Evolutionary conservation across 2,329 filamentous ascomycete species (phyloP), one percentile per base, ranked within the genome.

Genomic region (Aspergillus brunneoviolaceus): DNA sequence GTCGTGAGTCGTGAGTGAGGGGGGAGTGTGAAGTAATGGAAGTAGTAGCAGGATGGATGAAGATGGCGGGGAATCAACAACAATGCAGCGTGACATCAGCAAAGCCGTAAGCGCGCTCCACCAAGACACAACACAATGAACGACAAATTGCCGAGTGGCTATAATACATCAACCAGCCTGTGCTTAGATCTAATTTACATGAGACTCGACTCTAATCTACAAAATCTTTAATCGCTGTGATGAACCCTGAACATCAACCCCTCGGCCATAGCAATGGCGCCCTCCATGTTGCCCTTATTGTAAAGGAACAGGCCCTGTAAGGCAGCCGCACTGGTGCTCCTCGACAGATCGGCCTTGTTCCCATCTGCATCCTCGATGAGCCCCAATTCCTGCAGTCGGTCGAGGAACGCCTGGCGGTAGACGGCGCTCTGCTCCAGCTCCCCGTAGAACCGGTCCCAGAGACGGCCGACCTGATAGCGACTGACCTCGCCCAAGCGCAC

Each of bases 371-470:
- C 81, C 19, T 86, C 84, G 56, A 96, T 85, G 27, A 97, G 76
- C 0, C 89, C 89, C 16, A 95, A 79, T 52, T 87, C 82, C 49
- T 87, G 83, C 12, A 96, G 84, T 62, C 85, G 86, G 23, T 81
- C 72, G 64, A 98, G 76, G 78, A 99, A 98, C 19, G 83, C 80
- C 67, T 84, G 78, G 68, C 87, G 87, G 21, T 87, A 84, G 5
- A 78, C 75, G 16, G 87, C 87, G 57, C 87, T 83, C 0, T 69
- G 66, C 70, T 96, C 93, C 25, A 91, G 80, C 35, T 96, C 91
- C 4, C 90, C 89, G 71, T 98, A 99, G 79, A 98, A 99, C 21
- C 95, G 87, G 74, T 96, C 89, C 92, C 94, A 99, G 79, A 99
- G 90, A 75, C 89, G 83, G 14, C 81, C 85, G 19, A 96, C 93